Evolutionary conservation across 78 protist genomes (phyloP).

Genomic region (Protostelium mycophagum): DNA sequence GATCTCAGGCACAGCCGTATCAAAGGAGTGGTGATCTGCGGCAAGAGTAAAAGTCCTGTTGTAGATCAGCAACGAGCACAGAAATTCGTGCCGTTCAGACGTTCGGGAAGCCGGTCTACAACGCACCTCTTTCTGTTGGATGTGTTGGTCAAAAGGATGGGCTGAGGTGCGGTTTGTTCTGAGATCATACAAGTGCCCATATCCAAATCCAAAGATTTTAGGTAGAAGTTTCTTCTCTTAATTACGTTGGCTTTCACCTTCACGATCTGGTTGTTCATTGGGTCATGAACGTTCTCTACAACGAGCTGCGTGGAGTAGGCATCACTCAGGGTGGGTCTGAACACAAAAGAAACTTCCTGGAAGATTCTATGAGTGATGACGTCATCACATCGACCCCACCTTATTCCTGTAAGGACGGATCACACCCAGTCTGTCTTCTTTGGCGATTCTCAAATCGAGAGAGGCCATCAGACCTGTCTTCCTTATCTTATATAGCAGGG

Average conservation of each 20-base stretch:
- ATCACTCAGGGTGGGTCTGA: constrained; percentile 70
- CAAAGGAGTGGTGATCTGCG: neutral
- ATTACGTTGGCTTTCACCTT: constrained; percentile 63
- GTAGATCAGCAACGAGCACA: neutral
- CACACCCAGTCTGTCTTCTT: constrained; percentile 60
- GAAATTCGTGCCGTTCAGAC: neutral
- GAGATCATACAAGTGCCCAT: constrained; percentile 30
- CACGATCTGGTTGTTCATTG: constrained; percentile 31
- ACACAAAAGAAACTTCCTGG: constrained; percentile 51
- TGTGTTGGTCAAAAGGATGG: constrained; percentile 41
- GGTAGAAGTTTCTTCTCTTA: constrained; percentile 35
- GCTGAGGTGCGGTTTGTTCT: constrained; percentile 6
- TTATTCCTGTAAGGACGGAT: constrained; percentile 56
- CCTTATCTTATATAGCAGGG: constrained; percentile 56
- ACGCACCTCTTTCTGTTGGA: constrained; percentile 17
- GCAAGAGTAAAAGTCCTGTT: neutral
- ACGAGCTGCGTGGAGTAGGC: constrained; percentile 49
- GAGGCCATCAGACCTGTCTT: constrained; percentile 51
- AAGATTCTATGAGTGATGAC: neutral
- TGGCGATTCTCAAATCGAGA: constrained; percentile 50
- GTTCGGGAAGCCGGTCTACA: neutral
- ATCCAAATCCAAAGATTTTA: constrained; percentile 34
- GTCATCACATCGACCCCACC: neutral
- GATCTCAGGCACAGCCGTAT: neutral
- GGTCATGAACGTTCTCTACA: constrained; percentile 64